Evolutionary conservation across 306 rosid species (phyloP), one percentile per base, ranked within the genome.

Genomic region (Lathyrus tuberosus): DNA sequence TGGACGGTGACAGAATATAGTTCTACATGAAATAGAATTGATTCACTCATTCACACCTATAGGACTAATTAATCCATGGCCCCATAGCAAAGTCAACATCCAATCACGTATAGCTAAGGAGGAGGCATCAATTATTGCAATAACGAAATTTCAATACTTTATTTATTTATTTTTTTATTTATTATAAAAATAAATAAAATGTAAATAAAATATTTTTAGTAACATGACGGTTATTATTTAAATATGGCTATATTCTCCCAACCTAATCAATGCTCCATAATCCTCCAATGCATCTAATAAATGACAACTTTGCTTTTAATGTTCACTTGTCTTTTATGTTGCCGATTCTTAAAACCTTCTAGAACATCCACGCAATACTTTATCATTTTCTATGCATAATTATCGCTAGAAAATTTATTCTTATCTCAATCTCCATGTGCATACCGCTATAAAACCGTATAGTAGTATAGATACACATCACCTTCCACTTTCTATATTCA

Each of bases 261-360:
- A 26, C 26, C 11, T 11, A 47, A 6, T 1, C 4, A 6, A 47
- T 2, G 1, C 10, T 33, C 52, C 18, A 15, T 58, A 20, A 30
- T n/a, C 3, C 1, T 31, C 6, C 18, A 8, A 31, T 59, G 41
- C 3, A 58, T 20, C 64, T 31, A 59, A 31, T 10, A 22, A 20
- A 10, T 24, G 30, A 40, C 67, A 16, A 62, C 10, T 40, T 3
- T 35, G 51, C 51, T 48, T 46, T 62, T 38, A 31, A 66, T 18
- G 30, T 6, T 24, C 38, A 37, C 30, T 35, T 28, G 61, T 24
- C 26, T 11, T 10, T 13, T 20, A 1, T 47, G 14, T 22, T 46
- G 64, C 61, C 72, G 67, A 33, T 70, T 44, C 71, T 11, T 49
- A 41, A 72, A 66, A 60, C 37, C 82, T 79, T 79, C 82, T 79